Base-by-base conservation (phyloP, 345 rosid genomes). In the Mangifera indica region DNA sequence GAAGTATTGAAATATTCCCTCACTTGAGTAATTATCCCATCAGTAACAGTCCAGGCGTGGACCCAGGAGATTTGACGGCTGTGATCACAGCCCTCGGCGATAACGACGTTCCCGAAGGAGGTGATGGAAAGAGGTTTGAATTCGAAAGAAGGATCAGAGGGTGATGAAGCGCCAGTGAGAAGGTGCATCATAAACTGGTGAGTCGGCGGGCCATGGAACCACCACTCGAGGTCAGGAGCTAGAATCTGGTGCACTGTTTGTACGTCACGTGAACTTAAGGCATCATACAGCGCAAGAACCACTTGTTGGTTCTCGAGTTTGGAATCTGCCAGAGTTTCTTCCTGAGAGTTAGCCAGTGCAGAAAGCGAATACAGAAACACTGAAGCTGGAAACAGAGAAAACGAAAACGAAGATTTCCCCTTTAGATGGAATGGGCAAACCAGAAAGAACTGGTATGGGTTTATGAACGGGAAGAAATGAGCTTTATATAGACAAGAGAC, bases 201-300 rank as follows among this genome's bases (percentile, higher is more conserved):
- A 26, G 93, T 78, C 5, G 98, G 99, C 3, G 99, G 99, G 15
- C 99, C 99, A 77, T 95, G 99, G 80, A 95, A 95, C 99, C 99
- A 95, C 85, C 93, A 90, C 85, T 95, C 99, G 61, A 95, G 98
- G 72, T 95, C 99, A 7, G 92, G 84, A 21, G 92, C 91, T 0
- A 95, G 80, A 81, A 90, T 85, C 78, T 81, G 79, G 87, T 85
- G 89, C 10, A 95, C 96, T 1, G 90, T 86, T 55, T 67, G 78
- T 0, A 88, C 98, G 98, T 95, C 92, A 18, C 93, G 92, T 22
- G 84, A 56, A 55, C 79, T 87, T 58, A 95, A 66, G 88, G 99
- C 96, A 0, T 82, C 96, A 89, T 95, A 95, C 74, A 95, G 87
- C 75, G 83, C 81, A 71, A 85, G 93, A 81, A 92, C 99, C 90